phyloP scores from a whole-genome alignment of 1,284 basidiomycete genomes.

The Melampsora americana region DNA sequence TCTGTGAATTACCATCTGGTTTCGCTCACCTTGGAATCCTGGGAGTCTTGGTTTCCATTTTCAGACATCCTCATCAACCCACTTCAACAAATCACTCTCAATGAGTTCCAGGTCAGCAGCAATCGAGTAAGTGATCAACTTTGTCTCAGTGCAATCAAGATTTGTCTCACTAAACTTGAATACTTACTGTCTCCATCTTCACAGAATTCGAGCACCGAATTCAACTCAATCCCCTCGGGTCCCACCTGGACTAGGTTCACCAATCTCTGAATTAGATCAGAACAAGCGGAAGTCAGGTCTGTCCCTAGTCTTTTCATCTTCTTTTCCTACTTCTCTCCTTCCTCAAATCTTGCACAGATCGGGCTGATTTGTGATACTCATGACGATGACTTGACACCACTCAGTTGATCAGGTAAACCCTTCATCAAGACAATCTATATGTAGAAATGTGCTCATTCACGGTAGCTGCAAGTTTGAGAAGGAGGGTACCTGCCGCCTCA shows the following conservation, averaged over 20 bases:
- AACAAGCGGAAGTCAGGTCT: not conserved
- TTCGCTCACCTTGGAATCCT: too few species aligned
- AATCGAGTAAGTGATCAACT: constrained; percentile 8
- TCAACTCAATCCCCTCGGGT: constrained; percentile 2
- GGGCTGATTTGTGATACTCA: not conserved
- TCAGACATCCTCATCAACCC: too few species aligned
- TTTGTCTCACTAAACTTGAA: not conserved
- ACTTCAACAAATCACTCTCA: not conserved
- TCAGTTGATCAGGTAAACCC: not conserved
- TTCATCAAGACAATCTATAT: not conserved
- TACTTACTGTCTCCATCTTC: not conserved
- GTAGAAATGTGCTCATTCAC: constrained; percentile 3
- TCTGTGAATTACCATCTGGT: too few species aligned
- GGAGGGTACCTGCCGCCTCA: constrained; percentile 16
- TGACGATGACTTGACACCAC: not conserved
- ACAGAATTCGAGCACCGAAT: constrained; percentile 21
- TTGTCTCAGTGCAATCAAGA: not conserved
- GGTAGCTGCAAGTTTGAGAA: constrained; percentile 10
- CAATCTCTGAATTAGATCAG: constrained; percentile 3
- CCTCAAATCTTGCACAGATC: not conserved
- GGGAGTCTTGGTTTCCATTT: too few species aligned
- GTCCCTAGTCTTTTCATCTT: not conserved
- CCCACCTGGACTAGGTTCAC: constrained; percentile 12
- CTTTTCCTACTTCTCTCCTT: not conserved
- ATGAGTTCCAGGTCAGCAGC: constrained; percentile 36